phyloP scores from a whole-genome alignment of 805 yeast species.

The Candida ascalaphidarum region DNA sequence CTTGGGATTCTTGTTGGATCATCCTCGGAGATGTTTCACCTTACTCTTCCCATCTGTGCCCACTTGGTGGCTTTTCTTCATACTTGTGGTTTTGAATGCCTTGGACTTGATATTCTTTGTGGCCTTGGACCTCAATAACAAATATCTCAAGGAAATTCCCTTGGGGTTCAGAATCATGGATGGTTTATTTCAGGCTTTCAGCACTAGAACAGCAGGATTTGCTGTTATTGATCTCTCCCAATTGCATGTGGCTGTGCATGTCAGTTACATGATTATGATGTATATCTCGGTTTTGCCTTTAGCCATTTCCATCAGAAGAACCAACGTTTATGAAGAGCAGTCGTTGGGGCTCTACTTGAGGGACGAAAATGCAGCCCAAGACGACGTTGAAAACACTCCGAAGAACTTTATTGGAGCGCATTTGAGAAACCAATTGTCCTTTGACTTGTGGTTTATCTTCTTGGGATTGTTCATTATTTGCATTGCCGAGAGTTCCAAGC shows the following conservation, averaged over 20 bases:
- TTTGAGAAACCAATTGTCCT: slow-evolving; percentile 83
- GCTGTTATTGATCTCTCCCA: slow-evolving; percentile 58
- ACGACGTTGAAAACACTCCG: slow-evolving; percentile 34
- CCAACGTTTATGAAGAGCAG: slow-evolving; percentile 97
- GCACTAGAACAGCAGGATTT: slow-evolving; percentile 94
- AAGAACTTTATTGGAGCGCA: slow-evolving; percentile 74
- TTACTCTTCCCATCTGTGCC: slow-evolving; percentile 85
- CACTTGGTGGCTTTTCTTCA: slow-evolving; percentile 87
- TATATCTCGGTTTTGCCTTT: slow-evolving; percentile 93
- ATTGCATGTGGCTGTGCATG: slow-evolving; percentile 87
- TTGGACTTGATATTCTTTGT: slow-evolving; percentile 77
- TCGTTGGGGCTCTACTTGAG: slow-evolving; percentile 77
- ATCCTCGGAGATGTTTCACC: slow-evolving; percentile 96
- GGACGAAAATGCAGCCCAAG: slow-evolving; percentile 19
- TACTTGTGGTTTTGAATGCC: slow-evolving; percentile 62
- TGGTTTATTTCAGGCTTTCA: slow-evolving; percentile 85
- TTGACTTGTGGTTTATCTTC: slow-evolving; percentile 90
- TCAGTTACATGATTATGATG: slow-evolving; percentile 95
- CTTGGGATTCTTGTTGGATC: slow-evolving; percentile 79
- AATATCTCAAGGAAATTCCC: slow-evolving; percentile 43
- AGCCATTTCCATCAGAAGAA: slow-evolving; percentile 92
- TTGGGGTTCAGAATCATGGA: slow-evolving; percentile 65
- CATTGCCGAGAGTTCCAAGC: slow-evolving; percentile 68
- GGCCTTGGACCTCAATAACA: slow-evolving; percentile 55
- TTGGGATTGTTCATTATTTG: slow-evolving; percentile 81